Base-by-base conservation (phyloP, 441 rosid species). In the Adansonia grandidieri region DNA sequence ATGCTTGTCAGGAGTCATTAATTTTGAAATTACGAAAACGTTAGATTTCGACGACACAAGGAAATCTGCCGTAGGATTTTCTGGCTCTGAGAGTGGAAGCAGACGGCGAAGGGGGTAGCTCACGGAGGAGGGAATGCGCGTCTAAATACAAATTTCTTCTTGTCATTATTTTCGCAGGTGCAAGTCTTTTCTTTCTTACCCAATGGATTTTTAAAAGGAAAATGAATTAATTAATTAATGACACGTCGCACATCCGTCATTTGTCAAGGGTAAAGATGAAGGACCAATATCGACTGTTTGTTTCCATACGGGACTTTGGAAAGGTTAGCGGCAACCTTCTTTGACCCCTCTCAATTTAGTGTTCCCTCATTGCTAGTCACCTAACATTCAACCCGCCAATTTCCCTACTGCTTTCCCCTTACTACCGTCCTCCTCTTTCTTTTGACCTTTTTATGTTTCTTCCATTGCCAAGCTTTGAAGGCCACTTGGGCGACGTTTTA, bases 321-420 rank as follows among this genome's bases (percentile, higher is more conserved):
- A 15, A 74, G 84, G 81, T 78, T n/a, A 78, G 61, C 78, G 79
- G 47, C 73, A 74, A 60, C 67, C 78, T 19, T 44, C 72, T 69
- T 67, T 74, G 69, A 68, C 73, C 10, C 20, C 22, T 5, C 57
- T 53, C 56, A 3, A 53, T 53, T 53, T 53, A 53, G 9, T 53
- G 57, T 50, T 50, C 56, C 4, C 37, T 32, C 37, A 66, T 48
- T 45, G 73, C 47, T 7, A 73, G 74, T 79, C 84, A 81, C 86
- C 86, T 84, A 32, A 81, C 28, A 80, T 2, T 32, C 63, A 77
- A 84, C 80, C 86, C 72, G 17, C 75, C 63, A 37, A 0, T 17
- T 67, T 66, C 37, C n/a, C 44, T 54, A 14, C 5, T 64, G 70
- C 78, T 32, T 32, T 32, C 37, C 37, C 37, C 37, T 32, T 32